phyloP scores from a whole-genome alignment of 768 basidiomycete species.

The Jaapia argillacea region DNA sequence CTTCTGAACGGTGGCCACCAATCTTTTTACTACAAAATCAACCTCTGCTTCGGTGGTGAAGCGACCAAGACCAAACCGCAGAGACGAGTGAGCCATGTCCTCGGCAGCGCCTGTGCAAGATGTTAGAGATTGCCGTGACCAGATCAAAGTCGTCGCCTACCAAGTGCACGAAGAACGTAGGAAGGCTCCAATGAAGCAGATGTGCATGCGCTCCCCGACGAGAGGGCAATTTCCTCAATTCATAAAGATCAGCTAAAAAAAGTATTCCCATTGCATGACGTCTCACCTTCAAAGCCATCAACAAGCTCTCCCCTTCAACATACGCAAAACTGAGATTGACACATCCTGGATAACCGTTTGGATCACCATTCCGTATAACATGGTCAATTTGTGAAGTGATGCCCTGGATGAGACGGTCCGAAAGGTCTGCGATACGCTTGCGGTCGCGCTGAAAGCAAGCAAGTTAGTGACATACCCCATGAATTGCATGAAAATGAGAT shows the following conservation, averaged over 20 bases:
- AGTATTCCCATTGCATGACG: too few relatives aligned
- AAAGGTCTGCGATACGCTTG: constrained; percentile 57
- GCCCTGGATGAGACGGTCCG: constrained; percentile 70
- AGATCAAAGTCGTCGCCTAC: too few relatives aligned
- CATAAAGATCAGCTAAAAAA: neutral
- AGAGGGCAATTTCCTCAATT: constrained; percentile 84
- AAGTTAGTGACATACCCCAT: constrained; percentile 18
- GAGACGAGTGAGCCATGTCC: constrained; percentile 97
- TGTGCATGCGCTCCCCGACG: constrained; percentile 97
- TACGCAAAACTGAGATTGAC: constrained; percentile 94
- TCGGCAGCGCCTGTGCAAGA: constrained; percentile 86
- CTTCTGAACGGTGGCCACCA: constrained; percentile 76
- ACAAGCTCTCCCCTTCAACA: constrained; percentile 92
- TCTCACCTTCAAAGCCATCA: constrained; percentile 93
- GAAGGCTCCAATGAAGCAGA: constrained; percentile 98
- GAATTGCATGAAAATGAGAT: neutral
- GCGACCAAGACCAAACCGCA: constrained; percentile 95
- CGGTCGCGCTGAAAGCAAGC: constrained; percentile 59
- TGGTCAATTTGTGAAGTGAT: constrained; percentile 82
- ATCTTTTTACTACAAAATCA: constrained; percentile 85
- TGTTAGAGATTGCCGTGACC: constrained; percentile 2
- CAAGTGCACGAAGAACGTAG: constrained; percentile 94
- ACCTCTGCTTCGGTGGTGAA: constrained; percentile 98
- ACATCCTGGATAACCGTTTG: constrained; percentile 89
- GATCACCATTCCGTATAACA: constrained; percentile 91